Evolutionary conservation across 352 stramenopile species (phyloP).

Genomic region (Phytophthora pinifolia): DNA sequence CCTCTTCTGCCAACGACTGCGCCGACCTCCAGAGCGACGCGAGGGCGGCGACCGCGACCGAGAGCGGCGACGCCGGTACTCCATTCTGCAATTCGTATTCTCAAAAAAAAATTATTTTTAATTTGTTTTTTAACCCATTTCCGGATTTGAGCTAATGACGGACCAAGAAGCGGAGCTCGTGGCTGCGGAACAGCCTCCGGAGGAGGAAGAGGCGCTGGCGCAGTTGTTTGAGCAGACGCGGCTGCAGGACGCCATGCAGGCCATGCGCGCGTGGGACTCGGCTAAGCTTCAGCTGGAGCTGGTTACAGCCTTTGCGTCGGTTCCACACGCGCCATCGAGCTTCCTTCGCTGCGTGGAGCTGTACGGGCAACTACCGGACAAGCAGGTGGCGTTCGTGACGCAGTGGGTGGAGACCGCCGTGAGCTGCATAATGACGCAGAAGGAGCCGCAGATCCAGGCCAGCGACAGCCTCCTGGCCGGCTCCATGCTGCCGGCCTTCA

Average conservation of each 20-base stretch:
- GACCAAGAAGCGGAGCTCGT: background rate
- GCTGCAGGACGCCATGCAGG: slow-evolving; percentile 26
- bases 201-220: slow-evolving; percentile 28
- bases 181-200: background rate
- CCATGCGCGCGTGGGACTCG: slow-evolving; percentile 41
- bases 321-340: slow-evolving; percentile 30
- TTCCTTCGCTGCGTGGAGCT: slow-evolving; percentile 44
- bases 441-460: slow-evolving; percentile 23
- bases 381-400: slow-evolving; percentile 18
- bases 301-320: slow-evolving; percentile 30
- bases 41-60: slow-evolving; percentile 24
- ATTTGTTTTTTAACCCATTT: slow-evolving; percentile 4
- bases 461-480: slow-evolving; percentile 43
- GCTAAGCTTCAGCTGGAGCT: slow-evolving; percentile 34
- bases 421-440: slow-evolving; percentile 14
- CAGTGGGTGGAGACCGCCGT: slow-evolving; percentile 31
- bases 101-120: slow-evolving; percentile 23
- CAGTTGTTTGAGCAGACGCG: slow-evolving; percentile 36
- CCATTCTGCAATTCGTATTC: slow-evolving; percentile 16
- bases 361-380: slow-evolving; percentile 27
- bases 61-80: slow-evolving; percentile 14
- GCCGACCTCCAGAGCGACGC: slow-evolving; percentile 12
- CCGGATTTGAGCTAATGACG: slow-evolving; percentile 3
- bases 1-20: slow-evolving; percentile 22
- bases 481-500: slow-evolving; percentile 41